These are phyloP conservation scores for Debaryomyces sp. DNA, from an alignment of 1,139 yeast genomes.

Conservation along the genomic window DNA sequence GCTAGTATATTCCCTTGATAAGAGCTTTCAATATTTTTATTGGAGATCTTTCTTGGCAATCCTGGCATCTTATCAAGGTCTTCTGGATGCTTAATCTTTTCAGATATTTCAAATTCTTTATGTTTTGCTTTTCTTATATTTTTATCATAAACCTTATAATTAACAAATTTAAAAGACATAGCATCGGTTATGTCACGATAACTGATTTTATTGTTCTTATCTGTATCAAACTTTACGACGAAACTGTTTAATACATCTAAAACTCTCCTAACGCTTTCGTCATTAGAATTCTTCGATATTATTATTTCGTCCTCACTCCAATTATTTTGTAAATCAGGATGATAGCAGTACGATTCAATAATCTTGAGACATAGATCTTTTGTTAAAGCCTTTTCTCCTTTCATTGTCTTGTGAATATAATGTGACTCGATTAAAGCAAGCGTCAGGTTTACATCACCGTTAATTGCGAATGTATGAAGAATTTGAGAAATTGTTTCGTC, in stretches of 20 bases:
- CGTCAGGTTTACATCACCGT: slow-evolving; percentile 44
- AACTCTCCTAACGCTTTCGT: slow-evolving; percentile 30
- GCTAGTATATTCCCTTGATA: slow-evolving; percentile 37
- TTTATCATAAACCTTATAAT: slow-evolving; percentile 26
- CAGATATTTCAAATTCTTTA: slow-evolving; percentile 14
- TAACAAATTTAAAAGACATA: slow-evolving; percentile 33
- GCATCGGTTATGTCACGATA: slow-evolving; percentile 35
- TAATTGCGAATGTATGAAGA: slow-evolving; percentile 33
- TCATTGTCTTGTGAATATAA: slow-evolving; percentile 33
- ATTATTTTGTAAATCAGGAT: slow-evolving; percentile 13
- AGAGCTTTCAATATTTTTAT: slow-evolving; percentile 25
- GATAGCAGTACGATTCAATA: slow-evolving; percentile 42
- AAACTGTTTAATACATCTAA: slow-evolving; percentile 37
- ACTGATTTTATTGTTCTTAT: slow-evolving; percentile 13
- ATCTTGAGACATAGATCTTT: slow-evolving; percentile 37
- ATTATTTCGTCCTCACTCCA: slow-evolving; percentile 14
- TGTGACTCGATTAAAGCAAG: slow-evolving; percentile 41
- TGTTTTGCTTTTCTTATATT: slow-evolving; percentile 20
- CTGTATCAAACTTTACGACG: slow-evolving; percentile 17
- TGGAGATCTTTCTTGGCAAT: slow-evolving; percentile 22
- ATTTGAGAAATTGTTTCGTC: slow-evolving; percentile 24
- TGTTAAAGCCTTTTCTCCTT: slow-evolving; percentile 37
- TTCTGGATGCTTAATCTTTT: slow-evolving; percentile 16
- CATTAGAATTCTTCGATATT: slow-evolving; percentile 15
- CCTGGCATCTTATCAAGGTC: slow-evolving; percentile 15